Evolutionary conservation across 768 basidiomycete species (phyloP).

Genomic region (Lactifluus pinguis): DNA sequence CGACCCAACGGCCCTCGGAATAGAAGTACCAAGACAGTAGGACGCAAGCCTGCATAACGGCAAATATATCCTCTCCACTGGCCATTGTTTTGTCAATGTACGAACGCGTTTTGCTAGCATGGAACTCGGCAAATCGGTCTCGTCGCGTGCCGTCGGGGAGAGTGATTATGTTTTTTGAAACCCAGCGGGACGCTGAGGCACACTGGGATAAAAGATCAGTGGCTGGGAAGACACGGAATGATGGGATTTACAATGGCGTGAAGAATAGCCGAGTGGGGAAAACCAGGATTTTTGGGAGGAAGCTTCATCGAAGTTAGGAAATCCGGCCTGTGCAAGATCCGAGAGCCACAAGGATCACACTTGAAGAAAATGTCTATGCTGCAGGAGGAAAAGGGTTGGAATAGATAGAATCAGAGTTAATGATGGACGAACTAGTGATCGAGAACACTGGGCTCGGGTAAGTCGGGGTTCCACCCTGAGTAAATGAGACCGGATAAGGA

Average conservation of each 20-base stretch:
- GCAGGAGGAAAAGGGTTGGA: conserved; percentile 6
- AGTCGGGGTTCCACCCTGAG: conserved; percentile 78
- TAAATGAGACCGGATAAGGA: conserved; percentile 59
- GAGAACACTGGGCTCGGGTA: conserved; percentile 65
- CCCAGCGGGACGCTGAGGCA: conserved; percentile 77
- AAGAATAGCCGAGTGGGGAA: conserved; percentile 83
- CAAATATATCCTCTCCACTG: conserved; percentile 81
- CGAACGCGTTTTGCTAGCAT: conserved; percentile 77
- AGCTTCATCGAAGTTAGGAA: conserved; percentile 74
- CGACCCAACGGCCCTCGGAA: conserved; percentile 83
- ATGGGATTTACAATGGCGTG: conserved; percentile 69
- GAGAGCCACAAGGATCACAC: conserved; percentile 79
- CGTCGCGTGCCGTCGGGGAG: conserved; percentile 66
- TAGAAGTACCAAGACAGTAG: conserved; percentile 88
- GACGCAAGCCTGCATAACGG: conserved; percentile 80
- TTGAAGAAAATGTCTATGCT: conserved; percentile 86
- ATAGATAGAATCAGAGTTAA: neutral
- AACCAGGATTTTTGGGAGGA: conserved; percentile 70
- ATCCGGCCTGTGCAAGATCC: conserved; percentile 72
- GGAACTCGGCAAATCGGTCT: conserved; percentile 83
- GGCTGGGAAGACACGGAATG: neutral
- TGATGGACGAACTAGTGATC: conserved; percentile 57
- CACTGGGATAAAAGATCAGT: conserved; percentile 40
- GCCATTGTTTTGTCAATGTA: conserved; percentile 88
- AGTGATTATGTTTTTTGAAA: conserved; percentile 56